Percentiles rank a stretch among this genome's conserved stretches.
Evolutionary conservation across 2,329 filamentous ascomycete species (phyloP).

Genomic region (Tricladium varicosporioides): DNA sequence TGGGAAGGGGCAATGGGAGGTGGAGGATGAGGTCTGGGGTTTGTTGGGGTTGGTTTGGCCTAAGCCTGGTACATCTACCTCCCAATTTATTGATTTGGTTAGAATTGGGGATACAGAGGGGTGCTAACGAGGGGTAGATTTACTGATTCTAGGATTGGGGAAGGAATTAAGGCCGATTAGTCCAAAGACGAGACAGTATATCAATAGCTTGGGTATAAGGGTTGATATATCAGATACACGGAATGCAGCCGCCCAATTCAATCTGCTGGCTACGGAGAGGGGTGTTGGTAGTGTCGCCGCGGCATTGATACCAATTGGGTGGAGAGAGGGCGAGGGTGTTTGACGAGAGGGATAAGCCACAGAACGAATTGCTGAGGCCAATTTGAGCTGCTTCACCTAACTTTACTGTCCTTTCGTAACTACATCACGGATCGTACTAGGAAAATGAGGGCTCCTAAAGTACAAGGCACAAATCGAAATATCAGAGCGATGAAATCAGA

Average conservation of each 20-base stretch:
- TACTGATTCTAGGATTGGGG: constrained; percentile 87
- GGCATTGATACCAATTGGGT: constrained; percentile 82
- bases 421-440: too few relatives aligned
- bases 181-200: constrained; percentile 66
- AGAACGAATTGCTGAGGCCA: too few relatives aligned
- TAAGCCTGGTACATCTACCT: constrained; percentile 67
- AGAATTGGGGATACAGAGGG: background rate
- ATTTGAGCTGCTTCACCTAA: too few relatives aligned
- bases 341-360: background rate
- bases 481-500: too few relatives aligned
- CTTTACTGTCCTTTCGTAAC: too few relatives aligned
- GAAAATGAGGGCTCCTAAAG: too few relatives aligned
- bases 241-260: constrained; percentile 93
- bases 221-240: constrained; percentile 89
- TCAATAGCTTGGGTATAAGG: constrained; percentile 77
- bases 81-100: background rate
- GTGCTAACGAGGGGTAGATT: constrained; percentile 50
- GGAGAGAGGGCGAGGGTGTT: constrained; percentile 53
- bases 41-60: constrained; percentile 79
- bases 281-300: constrained; percentile 83
- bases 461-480: too few relatives aligned
- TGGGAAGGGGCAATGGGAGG: constrained; percentile 76
- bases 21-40: constrained; percentile 68
- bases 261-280: constrained; percentile 89
- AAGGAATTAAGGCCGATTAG: constrained; percentile 72